Percentiles rank a stretch among this genome's conserved stretches.
phyloP scores from a whole-genome alignment of 441 rosid species.

The Macaranga tanarius region DNA sequence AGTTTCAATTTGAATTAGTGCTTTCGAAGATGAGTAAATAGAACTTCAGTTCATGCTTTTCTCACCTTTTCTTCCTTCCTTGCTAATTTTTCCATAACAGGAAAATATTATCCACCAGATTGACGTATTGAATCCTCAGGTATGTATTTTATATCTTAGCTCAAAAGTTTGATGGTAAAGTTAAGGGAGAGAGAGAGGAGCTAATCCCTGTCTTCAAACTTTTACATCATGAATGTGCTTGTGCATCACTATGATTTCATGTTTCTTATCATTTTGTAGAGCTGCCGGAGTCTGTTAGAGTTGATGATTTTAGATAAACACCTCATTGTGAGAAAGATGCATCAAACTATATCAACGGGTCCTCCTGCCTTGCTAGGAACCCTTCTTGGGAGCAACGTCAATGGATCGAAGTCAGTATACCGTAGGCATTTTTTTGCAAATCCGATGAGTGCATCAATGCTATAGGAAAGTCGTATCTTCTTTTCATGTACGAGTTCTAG shows the following conservation, averaged over 20 bases:
- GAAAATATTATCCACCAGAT: constrained; percentile 56
- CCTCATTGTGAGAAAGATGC: constrained; percentile 60
- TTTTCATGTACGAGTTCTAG: background rate
- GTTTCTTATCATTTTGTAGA: constrained; percentile 39
- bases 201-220: background rate
- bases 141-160: constrained; percentile 31
- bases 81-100: constrained; percentile 36
- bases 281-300: constrained; percentile 71
- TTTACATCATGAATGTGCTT: background rate
- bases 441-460: constrained; percentile 44
- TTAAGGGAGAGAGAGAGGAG: background rate
- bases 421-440: constrained; percentile 74
- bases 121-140: constrained; percentile 93
- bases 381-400: constrained; percentile 43
- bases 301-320: constrained; percentile 75
- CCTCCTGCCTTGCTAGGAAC: constrained; percentile 56
- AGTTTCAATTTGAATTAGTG: background rate
- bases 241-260: background rate
- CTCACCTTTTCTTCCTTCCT: background rate
- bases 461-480: constrained; percentile 21
- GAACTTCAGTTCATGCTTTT: background rate
- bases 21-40: background rate
- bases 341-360: constrained; percentile 44
- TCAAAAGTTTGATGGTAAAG: background rate
- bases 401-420: constrained; percentile 42